Evolutionary conservation across 305 asterid species (phyloP).

Genomic region (Solanum hybrid): DNA sequence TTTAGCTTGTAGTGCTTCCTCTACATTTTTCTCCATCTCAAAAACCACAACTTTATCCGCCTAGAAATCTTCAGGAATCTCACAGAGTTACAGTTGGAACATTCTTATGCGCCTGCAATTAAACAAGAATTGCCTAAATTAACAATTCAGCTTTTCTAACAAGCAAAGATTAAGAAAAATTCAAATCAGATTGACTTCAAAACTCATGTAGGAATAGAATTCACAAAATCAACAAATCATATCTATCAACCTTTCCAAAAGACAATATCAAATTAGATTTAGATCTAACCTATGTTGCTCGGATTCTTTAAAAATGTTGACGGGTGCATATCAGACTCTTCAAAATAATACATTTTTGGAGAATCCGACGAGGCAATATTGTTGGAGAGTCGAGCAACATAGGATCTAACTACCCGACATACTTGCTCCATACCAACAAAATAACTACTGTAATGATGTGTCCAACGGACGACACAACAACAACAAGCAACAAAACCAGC

Average conservation of each 20-base stretch:
- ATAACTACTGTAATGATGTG: neutral
- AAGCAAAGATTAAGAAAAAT: neutral
- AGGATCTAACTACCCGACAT: neutral
- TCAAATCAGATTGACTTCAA: neutral
- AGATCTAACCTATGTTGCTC: neutral
- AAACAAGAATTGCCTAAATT: neutral
- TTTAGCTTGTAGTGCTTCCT: slow-evolving; percentile 71
- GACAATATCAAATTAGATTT: neutral
- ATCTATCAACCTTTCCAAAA: neutral
- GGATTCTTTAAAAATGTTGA: neutral
- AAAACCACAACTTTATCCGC: slow-evolving; percentile 3
- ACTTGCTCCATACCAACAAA: neutral
- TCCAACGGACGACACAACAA: neutral
- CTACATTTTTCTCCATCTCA: slow-evolving; percentile 55
- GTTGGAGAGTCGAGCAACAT: neutral
- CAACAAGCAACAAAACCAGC: neutral
- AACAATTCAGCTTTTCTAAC: neutral
- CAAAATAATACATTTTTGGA: neutral
- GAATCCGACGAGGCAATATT: neutral
- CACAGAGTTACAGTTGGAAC: neutral
- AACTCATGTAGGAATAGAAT: neutral
- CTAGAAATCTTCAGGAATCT: neutral
- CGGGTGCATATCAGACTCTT: neutral
- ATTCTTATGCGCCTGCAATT: neutral
- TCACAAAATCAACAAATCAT: slow-evolving; percentile 1